phyloP scores from a whole-genome alignment of 345 rosid genomes.

The Populus simonii region DNA sequence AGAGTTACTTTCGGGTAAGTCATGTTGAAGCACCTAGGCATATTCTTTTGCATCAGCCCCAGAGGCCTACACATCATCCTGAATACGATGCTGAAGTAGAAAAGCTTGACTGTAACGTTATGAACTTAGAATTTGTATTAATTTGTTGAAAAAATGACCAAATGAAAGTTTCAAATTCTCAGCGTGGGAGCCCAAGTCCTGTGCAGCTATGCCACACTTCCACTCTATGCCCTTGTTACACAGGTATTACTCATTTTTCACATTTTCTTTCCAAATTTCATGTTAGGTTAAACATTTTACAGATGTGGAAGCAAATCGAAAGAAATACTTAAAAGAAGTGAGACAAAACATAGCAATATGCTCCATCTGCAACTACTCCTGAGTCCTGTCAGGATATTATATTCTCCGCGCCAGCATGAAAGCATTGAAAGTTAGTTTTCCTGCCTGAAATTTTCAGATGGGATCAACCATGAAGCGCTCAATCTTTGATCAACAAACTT shows the following conservation, averaged over 20 bases:
- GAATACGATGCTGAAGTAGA: no score
- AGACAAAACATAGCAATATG: no score
- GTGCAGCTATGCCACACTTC: conserved; percentile 91
- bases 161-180: conserved; percentile 6
- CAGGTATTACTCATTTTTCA: conserved; percentile 45
- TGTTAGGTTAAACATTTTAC: no score
- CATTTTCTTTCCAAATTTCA: not conserved
- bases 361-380: not conserved
- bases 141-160: not conserved
- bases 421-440: not conserved
- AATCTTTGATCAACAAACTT: conserved; percentile 86
- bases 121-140: not conserved
- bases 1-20: conserved; percentile 74
- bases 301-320: not conserved
- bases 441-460: conserved; percentile 52
- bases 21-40: not conserved
- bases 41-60: no score
- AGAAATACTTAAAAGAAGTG: not conserved
- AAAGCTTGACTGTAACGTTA: not conserved
- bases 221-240: conserved; percentile 95
- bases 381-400: no score
- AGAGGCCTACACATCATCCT: no score
- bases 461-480: conserved; percentile 94
- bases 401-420: not conserved
- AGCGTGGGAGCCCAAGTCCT: conserved; percentile 75